Percentiles rank a stretch among this genome's conserved stretches.
Evolutionary conservation across 2,329 filamentous ascomycete genomes (phyloP).

Genomic region (Diplodia scrobiculata): DNA sequence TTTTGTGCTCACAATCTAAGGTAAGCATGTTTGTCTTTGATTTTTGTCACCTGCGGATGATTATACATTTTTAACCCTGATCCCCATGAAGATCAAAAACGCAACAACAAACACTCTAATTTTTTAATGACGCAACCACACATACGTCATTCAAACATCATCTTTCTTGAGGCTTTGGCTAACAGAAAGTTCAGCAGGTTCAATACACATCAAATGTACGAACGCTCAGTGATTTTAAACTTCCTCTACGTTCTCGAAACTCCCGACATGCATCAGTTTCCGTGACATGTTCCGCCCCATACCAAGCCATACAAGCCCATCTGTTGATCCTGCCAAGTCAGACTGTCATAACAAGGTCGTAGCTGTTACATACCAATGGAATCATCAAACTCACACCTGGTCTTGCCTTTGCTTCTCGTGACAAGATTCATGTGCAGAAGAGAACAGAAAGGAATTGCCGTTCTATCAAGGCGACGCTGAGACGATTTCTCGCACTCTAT

Average conservation of each 20-base stretch:
- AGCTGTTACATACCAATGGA: background rate
- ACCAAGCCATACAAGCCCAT: background rate
- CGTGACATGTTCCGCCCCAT: background rate
- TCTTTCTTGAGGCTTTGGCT: background rate
- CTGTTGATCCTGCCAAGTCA: background rate
- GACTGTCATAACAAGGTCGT: background rate
- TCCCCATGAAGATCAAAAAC: conserved; percentile 60
- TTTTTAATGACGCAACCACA: conserved; percentile 62
- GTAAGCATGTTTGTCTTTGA: conserved; percentile 42
- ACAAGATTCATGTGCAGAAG: too few species aligned
- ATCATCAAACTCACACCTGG: background rate
- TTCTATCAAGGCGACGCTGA: background rate
- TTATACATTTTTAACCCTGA: conserved; percentile 70
- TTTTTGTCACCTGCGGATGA: conserved; percentile 49
- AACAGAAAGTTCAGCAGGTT: background rate
- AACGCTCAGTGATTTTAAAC: background rate
- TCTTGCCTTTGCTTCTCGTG: background rate
- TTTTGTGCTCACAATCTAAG: conserved; percentile 35
- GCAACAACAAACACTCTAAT: conserved; percentile 69
- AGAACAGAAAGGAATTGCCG: background rate
- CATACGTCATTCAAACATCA: background rate
- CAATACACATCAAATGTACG: background rate
- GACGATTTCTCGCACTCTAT: background rate
- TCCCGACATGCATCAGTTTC: background rate
- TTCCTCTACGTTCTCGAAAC: background rate